These are phyloP conservation scores for Eudorina sp. DNA, from an alignment of 139 green algal genomes.

Conservation along the genomic window DNA sequence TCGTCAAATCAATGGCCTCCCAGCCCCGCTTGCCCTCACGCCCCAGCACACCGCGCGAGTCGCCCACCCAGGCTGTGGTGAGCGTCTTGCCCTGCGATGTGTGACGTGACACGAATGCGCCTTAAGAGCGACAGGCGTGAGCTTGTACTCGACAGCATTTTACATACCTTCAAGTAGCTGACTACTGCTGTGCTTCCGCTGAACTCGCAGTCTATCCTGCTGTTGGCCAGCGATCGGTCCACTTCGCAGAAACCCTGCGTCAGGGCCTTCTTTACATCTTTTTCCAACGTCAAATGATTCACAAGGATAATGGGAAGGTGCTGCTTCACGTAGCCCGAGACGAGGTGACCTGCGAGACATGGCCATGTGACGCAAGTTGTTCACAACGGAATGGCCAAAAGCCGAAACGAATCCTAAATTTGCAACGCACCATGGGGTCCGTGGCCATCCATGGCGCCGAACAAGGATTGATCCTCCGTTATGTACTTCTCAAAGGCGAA, in stretches of 20 bases:
- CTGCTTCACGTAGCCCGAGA: slow-evolving; percentile 84
- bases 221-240: slow-evolving; percentile 69
- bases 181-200: slow-evolving; percentile 89
- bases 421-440: slow-evolving; percentile 81
- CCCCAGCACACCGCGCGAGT: slow-evolving; percentile 80
- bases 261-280: slow-evolving; percentile 63
- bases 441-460: slow-evolving; percentile 90
- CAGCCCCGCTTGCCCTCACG: slow-evolving; percentile 52
- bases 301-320: slow-evolving; percentile 84
- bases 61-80: slow-evolving; percentile 90
- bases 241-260: slow-evolving; percentile 75
- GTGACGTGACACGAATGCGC: no score
- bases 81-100: slow-evolving; percentile 72
- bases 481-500: slow-evolving; percentile 90
- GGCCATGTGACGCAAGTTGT: neutral
- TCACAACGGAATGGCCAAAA: no score
- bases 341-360: slow-evolving; percentile 75
- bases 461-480: slow-evolving; percentile 80
- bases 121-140: no score
- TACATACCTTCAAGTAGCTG: slow-evolving; percentile 70
- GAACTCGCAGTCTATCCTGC: slow-evolving; percentile 83
- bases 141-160: no score
- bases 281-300: slow-evolving; percentile 71
- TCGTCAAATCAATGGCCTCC: slow-evolving; percentile 81
- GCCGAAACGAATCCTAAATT: no score